These are phyloP conservation scores for Botrytis aclada DNA, from an alignment of 2,329 filamentous ascomycete genomes.

Conservation along the genomic window DNA sequence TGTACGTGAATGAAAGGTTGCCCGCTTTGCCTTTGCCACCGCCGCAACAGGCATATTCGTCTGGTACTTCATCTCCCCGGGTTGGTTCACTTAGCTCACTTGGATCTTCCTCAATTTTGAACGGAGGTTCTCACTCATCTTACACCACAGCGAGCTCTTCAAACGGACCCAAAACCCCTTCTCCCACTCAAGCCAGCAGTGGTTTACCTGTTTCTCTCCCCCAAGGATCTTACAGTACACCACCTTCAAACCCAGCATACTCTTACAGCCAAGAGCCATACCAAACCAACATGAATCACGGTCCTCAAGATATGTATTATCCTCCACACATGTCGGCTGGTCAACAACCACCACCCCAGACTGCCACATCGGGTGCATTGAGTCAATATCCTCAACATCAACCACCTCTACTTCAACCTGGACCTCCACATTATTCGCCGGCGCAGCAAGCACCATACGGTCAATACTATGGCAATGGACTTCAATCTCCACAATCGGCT, in stretches of 20 bases:
- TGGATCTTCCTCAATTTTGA: conserved; percentile 53
- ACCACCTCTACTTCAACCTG: conserved; percentile 70
- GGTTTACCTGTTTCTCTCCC: conserved; percentile 43
- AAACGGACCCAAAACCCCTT: conserved; percentile 73
- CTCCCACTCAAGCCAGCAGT: conserved; percentile 57
- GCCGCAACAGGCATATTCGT: conserved; percentile 60
- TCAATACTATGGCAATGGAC: conserved; percentile 73
- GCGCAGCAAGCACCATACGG: conserved; percentile 51
- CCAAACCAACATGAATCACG: conserved; percentile 72
- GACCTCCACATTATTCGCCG: conserved; percentile 64
- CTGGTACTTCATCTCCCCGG: conserved; percentile 71
- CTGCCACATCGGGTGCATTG: conserved; percentile 70
- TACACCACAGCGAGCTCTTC: conserved; percentile 52
- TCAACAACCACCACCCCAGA: conserved; percentile 71
- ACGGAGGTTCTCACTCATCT: conserved; percentile 53
- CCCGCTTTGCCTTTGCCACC: conserved; percentile 68
- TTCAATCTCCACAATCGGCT: conserved; percentile 74
- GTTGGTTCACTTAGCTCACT: conserved; percentile 65
- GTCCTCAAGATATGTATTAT: conserved; percentile 81
- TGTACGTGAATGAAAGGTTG: conserved; percentile 70
- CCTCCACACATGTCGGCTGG: conserved; percentile 74
- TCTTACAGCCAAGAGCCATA: conserved; percentile 41
- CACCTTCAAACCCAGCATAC: conserved; percentile 42
- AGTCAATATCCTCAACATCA: conserved; percentile 75
- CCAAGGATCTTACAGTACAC: conserved; percentile 37